These are phyloP conservation scores for Amanita exitialis DNA, from an alignment of 768 basidiomycete genomes.

Conservation along the genomic window DNA sequence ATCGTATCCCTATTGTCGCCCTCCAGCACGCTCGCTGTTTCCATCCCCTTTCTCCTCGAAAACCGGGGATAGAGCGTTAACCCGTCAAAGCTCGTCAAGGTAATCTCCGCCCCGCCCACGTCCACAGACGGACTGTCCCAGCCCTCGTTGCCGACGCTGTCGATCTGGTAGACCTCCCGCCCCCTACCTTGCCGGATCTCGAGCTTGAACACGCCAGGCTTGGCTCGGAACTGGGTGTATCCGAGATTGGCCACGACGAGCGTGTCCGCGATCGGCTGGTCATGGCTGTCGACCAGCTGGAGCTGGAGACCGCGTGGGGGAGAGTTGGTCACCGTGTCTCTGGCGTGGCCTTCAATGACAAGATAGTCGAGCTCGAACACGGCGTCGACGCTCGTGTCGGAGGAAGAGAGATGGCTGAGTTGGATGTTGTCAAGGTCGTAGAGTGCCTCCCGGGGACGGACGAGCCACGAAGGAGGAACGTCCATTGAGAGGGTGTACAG, in stretches of 20 bases:
- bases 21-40: slow-evolving; percentile 69
- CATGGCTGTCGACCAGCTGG: slow-evolving; percentile 49
- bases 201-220: slow-evolving; percentile 78
- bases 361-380: slow-evolving; percentile 86
- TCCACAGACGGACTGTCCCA: slow-evolving; percentile 73
- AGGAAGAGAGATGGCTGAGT: slow-evolving; percentile 50
- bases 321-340: slow-evolving; percentile 50
- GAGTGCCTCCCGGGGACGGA: slow-evolving; percentile 76
- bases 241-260: slow-evolving; percentile 92
- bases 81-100: slow-evolving; percentile 85
- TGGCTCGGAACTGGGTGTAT: slow-evolving; percentile 92
- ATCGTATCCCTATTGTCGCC: slow-evolving; percentile 24
- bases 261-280: slow-evolving; percentile 65
- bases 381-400: slow-evolving; percentile 61
- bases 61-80: slow-evolving; percentile 82
- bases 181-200: slow-evolving; percentile 79
- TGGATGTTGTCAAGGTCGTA: slow-evolving; percentile 97
- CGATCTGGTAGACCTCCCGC: slow-evolving; percentile 68
- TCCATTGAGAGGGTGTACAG: slow-evolving; percentile 95
- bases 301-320: slow-evolving; percentile 91
- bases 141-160: slow-evolving; percentile 83
- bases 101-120: slow-evolving; percentile 63
- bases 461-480: slow-evolving; percentile 86
- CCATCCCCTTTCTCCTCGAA: slow-evolving; percentile 62
- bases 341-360: slow-evolving; percentile 90